Percentiles rank a stretch among this genome's conserved stretches.
These are phyloP conservation scores for Desmodesmus armatus DNA, from an alignment of 139 green algal species.

Conservation along the genomic window DNA sequence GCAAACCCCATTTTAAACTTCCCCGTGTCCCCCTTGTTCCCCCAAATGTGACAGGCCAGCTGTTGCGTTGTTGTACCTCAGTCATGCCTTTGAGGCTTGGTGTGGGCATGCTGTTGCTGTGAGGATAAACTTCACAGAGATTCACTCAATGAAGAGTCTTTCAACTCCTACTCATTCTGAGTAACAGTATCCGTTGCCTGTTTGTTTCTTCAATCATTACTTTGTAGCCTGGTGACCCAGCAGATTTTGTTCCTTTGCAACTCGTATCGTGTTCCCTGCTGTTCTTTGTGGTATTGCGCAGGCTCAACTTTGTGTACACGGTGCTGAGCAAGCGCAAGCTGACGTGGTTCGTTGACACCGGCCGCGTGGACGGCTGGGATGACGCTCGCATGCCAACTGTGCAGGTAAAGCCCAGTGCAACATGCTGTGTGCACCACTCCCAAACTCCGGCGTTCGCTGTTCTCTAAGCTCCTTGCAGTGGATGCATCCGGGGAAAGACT, in stretches of 20 bases:
- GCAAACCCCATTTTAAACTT: too few relatives aligned
- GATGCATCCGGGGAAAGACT: background rate
- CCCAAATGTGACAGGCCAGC: too few relatives aligned
- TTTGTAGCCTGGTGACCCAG: background rate
- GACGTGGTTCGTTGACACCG: conserved; percentile 91
- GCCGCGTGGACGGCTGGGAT: conserved; percentile 91
- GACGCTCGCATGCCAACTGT: conserved; percentile 99
- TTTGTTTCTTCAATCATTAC: background rate
- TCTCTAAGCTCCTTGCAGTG: too few relatives aligned
- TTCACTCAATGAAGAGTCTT: conserved; percentile 24
- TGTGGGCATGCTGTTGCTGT: background rate
- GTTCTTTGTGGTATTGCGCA: conserved; percentile 31
- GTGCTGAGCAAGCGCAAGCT: conserved; percentile 99
- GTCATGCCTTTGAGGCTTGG: background rate
- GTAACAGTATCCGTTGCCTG: conserved; percentile 5
- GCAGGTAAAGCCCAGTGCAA: conserved; percentile 56
- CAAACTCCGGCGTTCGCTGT: too few relatives aligned
- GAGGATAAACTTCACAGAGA: conserved; percentile 23
- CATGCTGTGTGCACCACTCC: background rate
- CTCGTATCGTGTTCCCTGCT: background rate
- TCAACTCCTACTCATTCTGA: conserved; percentile 68
- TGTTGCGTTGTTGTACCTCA: background rate
- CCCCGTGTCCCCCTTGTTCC: too few relatives aligned
- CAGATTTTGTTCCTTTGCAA: background rate
- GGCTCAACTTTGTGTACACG: conserved; percentile 86